A percentile compares a stretch with the other conserved stretches of the same genome.
Evolutionary conservation across 495 filamentous ascomycete genomes (phyloP).

Genomic region (Pseudevernia furfuracea): DNA sequence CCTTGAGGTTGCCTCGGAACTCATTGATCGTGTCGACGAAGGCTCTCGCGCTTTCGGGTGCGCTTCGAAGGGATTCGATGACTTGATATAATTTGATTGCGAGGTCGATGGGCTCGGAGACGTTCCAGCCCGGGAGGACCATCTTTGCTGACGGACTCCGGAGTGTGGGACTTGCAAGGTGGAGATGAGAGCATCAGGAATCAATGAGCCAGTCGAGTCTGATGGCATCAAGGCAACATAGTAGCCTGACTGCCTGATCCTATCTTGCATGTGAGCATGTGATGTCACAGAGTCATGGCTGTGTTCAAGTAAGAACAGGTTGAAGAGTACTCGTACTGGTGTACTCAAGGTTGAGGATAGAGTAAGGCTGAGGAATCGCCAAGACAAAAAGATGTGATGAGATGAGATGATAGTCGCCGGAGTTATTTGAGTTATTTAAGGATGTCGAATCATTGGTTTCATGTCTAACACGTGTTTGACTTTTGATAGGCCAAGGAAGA

Average conservation of each 20-base stretch:
- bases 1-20: slow-evolving; percentile 10
- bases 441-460: slow-evolving; percentile 8
- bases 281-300: neutral
- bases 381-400: neutral
- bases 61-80: slow-evolving; percentile 13
- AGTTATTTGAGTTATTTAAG: too few species aligned
- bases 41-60: slow-evolving; percentile 20
- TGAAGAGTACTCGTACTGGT: neutral
- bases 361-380: neutral
- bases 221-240: neutral
- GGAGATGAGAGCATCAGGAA: neutral
- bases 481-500: too few species aligned
- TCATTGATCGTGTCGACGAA: slow-evolving; percentile 15
- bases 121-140: slow-evolving; percentile 22
- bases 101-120: slow-evolving; percentile 20
- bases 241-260: neutral
- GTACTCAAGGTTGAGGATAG: neutral
- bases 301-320: neutral
- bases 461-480: slow-evolving; percentile 5
- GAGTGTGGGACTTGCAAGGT: neutral
- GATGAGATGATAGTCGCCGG: too few species aligned
- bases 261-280: neutral
- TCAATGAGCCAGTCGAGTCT: neutral
- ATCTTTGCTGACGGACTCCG: neutral
- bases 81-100: slow-evolving; percentile 17